Evolutionary conservation across 1,284 basidiomycete species (phyloP), one percentile per base, ranked within the genome.

Genomic region (Thecaphora thlaspeos): DNA sequence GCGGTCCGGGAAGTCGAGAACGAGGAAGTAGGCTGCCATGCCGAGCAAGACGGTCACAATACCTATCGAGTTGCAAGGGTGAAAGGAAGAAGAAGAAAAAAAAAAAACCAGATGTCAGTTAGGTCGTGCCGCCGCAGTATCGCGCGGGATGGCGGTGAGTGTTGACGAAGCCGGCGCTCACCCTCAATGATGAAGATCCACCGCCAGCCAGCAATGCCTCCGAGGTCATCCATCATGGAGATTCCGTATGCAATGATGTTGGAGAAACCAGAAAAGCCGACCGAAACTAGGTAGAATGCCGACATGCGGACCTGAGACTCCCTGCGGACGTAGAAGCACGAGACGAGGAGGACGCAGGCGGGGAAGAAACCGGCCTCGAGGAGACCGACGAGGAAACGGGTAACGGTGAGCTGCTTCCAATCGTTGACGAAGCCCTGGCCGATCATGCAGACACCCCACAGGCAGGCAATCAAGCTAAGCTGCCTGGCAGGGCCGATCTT

Each of bases 1-100:
- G 65, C 79, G 78, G 68, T 81, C 80, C 18, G 81, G 81, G 75
- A 81, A 81, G 65, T 81, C 80, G 55, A 73, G 48, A 51, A 73
- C 64, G 44, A 55, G 11, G 22, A 54, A 58, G 54, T 64, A 71
- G 38, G 68, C 70, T 22, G 59, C n/a, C 1, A 68, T 12, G 3
- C 58, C 68, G 26, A 73, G 49, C 1, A 64, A 45, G 24, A 70
- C 52, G 24, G 71, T 71, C 8, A 50, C 26, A 22, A 66, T 3
- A 11, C 26, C 26, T 28, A 11, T 28, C 26, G 26, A 28, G 11
- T 28, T 5, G 7, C 26, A 28, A n/a, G n/a, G n/a, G n/a, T n/a
- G n/a, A n/a, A n/a, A n/a, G n/a, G n/a, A n/a, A n/a, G n/a, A n/a
- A n/a, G n/a, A n/a, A n/a, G n/a, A n/a, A n/a, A n/a, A n/a, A n/a